phyloP scores from a whole-genome alignment of 345 rosid genomes.

The Aurinia saxatilis region DNA sequence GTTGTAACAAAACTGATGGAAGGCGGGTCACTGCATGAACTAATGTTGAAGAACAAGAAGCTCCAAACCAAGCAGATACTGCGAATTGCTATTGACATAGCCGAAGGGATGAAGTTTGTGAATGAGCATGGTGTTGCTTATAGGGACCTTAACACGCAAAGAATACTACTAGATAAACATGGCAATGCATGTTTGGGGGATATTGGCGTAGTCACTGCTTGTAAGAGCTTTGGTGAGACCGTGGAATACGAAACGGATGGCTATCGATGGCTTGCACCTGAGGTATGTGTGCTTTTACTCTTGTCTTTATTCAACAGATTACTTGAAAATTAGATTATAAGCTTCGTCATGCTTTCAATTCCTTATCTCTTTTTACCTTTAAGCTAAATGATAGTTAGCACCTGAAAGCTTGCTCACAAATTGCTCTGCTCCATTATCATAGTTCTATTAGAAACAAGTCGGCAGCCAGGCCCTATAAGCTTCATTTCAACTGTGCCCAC shows the following conservation, averaged over 20 bases:
- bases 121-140: slow-evolving; percentile 81
- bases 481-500: slow-evolving; percentile 7
- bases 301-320: not conserved
- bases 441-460: not conserved
- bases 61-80: slow-evolving; percentile 68
- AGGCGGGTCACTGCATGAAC: slow-evolving; percentile 81
- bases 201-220: slow-evolving; percentile 80
- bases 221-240: slow-evolving; percentile 78
- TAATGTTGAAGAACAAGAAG: slow-evolving; percentile 71
- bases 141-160: slow-evolving; percentile 73
- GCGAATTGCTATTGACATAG: slow-evolving; percentile 65
- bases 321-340: not conserved
- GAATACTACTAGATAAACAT: slow-evolving; percentile 69
- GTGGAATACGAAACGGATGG: slow-evolving; percentile 97
- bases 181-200: slow-evolving; percentile 88
- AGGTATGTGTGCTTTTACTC: slow-evolving; percentile 48
- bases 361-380: not conserved
- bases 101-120: slow-evolving; percentile 79
- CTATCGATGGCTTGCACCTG: slow-evolving; percentile 97
- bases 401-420: not conserved
- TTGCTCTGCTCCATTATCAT: slow-evolving; percentile 5
- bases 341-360: not conserved
- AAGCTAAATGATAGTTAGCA: slow-evolving; percentile 7
- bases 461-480: slow-evolving; percentile 1
- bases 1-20: slow-evolving; percentile 87